phyloP scores from a whole-genome alignment of 257 asterid genomes.

The Salvia hispanica region DNA sequence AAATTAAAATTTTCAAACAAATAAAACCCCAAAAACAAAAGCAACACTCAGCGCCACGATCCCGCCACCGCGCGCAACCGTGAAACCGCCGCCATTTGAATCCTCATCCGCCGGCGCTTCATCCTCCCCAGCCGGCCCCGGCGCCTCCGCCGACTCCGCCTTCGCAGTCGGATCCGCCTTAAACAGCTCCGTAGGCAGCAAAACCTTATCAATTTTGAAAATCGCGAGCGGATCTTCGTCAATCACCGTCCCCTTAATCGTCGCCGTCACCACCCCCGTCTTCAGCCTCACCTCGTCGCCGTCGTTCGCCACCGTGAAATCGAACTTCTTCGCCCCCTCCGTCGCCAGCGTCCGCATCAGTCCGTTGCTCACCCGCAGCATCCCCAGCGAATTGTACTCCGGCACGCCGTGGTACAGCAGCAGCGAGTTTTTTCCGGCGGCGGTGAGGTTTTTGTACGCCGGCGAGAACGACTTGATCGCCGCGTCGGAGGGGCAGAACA shows the following conservation, averaged over 20 bases:
- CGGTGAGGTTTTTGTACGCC: slow-evolving; percentile 60
- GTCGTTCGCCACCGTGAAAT: slow-evolving; percentile 67
- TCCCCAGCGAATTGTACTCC: slow-evolving; percentile 64
- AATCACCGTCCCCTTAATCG: slow-evolving; percentile 68
- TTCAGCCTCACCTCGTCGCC: slow-evolving; percentile 71
- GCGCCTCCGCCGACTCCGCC: slow-evolving; percentile 36
- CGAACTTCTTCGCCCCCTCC: slow-evolving; percentile 75
- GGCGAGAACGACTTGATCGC: slow-evolving; percentile 39
- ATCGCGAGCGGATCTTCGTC: slow-evolving; percentile 84
- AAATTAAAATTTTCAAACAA: not conserved
- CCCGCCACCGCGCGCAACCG: slow-evolving; percentile 30
- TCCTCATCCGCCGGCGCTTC: slow-evolving; percentile 50
- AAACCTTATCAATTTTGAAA: slow-evolving; percentile 66
- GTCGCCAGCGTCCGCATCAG: slow-evolving; percentile 78
- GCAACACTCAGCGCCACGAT: slow-evolving; percentile 21
- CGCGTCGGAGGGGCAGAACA: slow-evolving; percentile 85
- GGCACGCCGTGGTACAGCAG: slow-evolving; percentile 76
- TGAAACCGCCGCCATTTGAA: slow-evolving; percentile 32
- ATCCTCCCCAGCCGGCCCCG: slow-evolving; percentile 42
- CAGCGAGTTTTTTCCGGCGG: slow-evolving; percentile 48
- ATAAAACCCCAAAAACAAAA: slow-evolving; percentile 27
- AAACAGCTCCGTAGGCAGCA: slow-evolving; percentile 75
- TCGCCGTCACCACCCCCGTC: slow-evolving; percentile 73
- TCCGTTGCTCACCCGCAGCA: slow-evolving; percentile 75
- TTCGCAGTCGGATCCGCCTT: slow-evolving; percentile 65